Conservation (phyloP, 192 early-diverging fungal species). For the Polychytrium aggregatum region DNA sequence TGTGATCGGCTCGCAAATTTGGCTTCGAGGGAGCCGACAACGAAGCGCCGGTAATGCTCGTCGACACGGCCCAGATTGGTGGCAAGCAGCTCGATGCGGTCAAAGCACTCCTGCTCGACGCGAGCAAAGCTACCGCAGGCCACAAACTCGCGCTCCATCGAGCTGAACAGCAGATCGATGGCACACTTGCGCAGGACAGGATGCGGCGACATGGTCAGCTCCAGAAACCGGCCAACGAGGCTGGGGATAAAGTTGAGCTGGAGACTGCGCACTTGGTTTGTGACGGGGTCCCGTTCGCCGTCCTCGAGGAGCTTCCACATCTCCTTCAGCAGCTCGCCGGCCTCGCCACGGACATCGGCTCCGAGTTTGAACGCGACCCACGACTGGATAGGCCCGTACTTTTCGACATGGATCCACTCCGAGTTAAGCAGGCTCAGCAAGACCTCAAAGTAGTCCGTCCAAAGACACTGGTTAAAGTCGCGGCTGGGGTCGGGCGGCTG, state of each 20-base stretch:
- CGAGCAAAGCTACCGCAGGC: constrained; percentile 19
- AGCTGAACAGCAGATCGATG: constrained; percentile 28
- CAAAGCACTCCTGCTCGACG: constrained; percentile 33
- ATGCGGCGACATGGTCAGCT: constrained; percentile 34
- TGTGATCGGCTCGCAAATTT: constrained; percentile 17
- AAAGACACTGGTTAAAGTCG: constrained; percentile 16
- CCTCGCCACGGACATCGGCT: constrained; percentile 50
- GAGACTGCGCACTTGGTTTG: neutral
- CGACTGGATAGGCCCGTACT: constrained; percentile 40
- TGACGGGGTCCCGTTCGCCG: too few relatives aligned
- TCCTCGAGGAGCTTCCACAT: constrained; percentile 45
- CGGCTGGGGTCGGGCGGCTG: neutral
- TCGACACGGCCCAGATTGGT: constrained; percentile 21
- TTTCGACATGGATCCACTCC: constrained; percentile 41
- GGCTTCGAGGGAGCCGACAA: constrained; percentile 27
- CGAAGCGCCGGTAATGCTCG: constrained; percentile 26
- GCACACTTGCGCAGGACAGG: constrained; percentile 22
- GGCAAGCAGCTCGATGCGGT: constrained; percentile 28
- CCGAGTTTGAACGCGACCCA: constrained; percentile 44
- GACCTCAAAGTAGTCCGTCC: constrained; percentile 27
- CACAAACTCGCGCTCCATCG: constrained; percentile 23
- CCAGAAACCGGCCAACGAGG: constrained; percentile 31
- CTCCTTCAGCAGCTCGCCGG: constrained; percentile 32
- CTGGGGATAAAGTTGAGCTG: neutral
- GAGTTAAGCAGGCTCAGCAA: constrained; percentile 43